Evolutionary conservation across 352 stramenopile genomes (phyloP).

Genomic region (Phytophthora meadii): DNA sequence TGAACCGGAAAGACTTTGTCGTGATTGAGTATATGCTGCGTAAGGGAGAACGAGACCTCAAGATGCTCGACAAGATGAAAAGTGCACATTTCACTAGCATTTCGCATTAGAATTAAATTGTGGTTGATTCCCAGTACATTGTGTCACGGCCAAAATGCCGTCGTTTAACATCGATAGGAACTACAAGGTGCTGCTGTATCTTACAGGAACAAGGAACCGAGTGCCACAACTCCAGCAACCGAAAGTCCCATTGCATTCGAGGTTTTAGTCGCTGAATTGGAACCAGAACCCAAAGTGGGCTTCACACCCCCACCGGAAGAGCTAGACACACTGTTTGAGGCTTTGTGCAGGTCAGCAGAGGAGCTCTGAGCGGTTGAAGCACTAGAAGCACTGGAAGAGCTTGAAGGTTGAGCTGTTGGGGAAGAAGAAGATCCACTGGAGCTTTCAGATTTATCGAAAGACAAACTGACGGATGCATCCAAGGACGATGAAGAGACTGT

Average conservation of each 20-base stretch:
- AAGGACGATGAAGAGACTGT: slow-evolving; percentile 8
- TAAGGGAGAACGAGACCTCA: slow-evolving; percentile 85
- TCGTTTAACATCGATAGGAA: background rate
- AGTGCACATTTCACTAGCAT: slow-evolving; percentile 61
- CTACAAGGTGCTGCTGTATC: background rate
- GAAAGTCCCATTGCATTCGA: background rate
- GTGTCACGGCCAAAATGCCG: background rate
- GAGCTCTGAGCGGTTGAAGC: slow-evolving; percentile 9
- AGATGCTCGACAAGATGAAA: slow-evolving; percentile 80
- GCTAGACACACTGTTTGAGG: slow-evolving; percentile 4
- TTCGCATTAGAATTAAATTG: slow-evolving; percentile 23
- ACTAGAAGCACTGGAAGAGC: background rate
- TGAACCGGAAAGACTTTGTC: slow-evolving; percentile 77
- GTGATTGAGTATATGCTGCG: slow-evolving; percentile 88
- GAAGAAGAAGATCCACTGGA: slow-evolving; percentile 2
- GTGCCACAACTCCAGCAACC: background rate
- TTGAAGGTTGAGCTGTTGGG: background rate
- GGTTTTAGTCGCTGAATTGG: slow-evolving; percentile 10
- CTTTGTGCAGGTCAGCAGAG: slow-evolving; percentile 4
- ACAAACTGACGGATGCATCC: slow-evolving; percentile 12
- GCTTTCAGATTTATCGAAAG: slow-evolving; percentile 4
- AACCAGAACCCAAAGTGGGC: slow-evolving; percentile 10
- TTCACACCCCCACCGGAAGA: background rate
- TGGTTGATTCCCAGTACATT: background rate
- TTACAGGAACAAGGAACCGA: slow-evolving; percentile 7